A percentile compares a stretch with the other conserved stretches of the same genome.
These are phyloP conservation scores for Hura crepitans DNA, from an alignment of 441 rosid genomes.

Conservation along the genomic window DNA sequence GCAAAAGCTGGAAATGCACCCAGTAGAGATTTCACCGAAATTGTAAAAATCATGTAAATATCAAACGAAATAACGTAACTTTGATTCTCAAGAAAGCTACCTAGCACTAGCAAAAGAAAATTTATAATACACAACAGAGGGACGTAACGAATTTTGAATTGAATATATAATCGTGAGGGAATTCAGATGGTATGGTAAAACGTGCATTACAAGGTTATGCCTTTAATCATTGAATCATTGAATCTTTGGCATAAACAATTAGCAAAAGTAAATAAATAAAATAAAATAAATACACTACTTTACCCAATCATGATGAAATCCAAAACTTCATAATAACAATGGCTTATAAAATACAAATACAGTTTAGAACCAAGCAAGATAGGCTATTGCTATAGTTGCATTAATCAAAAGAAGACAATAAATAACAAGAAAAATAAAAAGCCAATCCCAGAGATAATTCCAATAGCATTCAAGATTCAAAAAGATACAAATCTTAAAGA, in stretches of 20 bases:
- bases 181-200: conserved; percentile 82
- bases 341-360: not conserved
- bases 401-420: not conserved
- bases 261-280: no score
- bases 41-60: conserved; percentile 30
- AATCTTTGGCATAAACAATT: not conserved
- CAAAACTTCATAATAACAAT: not conserved
- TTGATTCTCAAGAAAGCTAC: conserved; percentile 23
- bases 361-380: not conserved
- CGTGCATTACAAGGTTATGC: conserved; percentile 83
- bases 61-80: conserved; percentile 19
- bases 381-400: conserved; percentile 4
- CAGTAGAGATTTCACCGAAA: conserved; percentile 85
- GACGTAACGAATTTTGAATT: conserved; percentile 48
- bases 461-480: no score
- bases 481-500: no score
- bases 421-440: no score
- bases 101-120: conserved; percentile 87
- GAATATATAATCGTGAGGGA: conserved; percentile 51
- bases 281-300: not conserved
- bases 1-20: conserved; percentile 90
- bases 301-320: not conserved
- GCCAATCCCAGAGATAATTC: no score
- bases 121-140: conserved; percentile 62
- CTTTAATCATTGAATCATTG: conserved; percentile 49